phyloP scores from a whole-genome alignment of 495 filamentous ascomycete species.

The Cairneyella variabilis region DNA sequence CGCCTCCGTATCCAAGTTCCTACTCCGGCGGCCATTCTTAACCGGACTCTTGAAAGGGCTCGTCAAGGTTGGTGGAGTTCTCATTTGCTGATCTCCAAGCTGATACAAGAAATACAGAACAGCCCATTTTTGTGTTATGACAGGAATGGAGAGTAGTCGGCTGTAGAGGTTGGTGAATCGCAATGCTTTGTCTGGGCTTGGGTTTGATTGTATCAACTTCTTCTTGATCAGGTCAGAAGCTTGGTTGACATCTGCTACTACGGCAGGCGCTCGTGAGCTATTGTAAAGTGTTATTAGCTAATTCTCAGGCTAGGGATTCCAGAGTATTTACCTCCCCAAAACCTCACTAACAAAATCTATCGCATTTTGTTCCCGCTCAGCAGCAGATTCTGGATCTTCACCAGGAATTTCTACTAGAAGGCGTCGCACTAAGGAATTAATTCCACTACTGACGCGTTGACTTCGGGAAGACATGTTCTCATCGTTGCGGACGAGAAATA shows the following conservation, averaged over 20 bases:
- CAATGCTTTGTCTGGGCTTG: slow-evolving; percentile 78
- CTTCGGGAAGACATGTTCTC: slow-evolving; percentile 40
- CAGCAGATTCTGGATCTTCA: slow-evolving; percentile 43
- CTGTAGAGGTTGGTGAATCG: slow-evolving; percentile 87
- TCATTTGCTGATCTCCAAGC: slow-evolving; percentile 55
- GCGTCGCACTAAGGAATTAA: slow-evolving; percentile 54
- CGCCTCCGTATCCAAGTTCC: slow-evolving; percentile 7
- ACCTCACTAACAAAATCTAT: slow-evolving; percentile 46
- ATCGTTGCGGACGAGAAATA: slow-evolving; percentile 27
- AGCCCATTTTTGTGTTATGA: slow-evolving; percentile 93
- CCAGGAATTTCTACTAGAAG: slow-evolving; percentile 45
- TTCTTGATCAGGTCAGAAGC: slow-evolving; percentile 87
- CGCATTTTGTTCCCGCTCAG: slow-evolving; percentile 47
- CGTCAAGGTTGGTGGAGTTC: slow-evolving; percentile 16
- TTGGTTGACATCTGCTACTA: slow-evolving; percentile 64
- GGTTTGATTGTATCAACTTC: slow-evolving; percentile 69
- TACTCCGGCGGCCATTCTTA: slow-evolving; percentile 7
- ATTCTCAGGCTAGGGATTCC: neutral
- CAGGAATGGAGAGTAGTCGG: slow-evolving; percentile 79
- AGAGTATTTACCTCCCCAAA: slow-evolving; percentile 40
- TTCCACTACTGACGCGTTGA: slow-evolving; percentile 46
- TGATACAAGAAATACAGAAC: slow-evolving; percentile 88
- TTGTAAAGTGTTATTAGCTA: slow-evolving; percentile 11
- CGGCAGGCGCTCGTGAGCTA: slow-evolving; percentile 27
- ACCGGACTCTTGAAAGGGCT: slow-evolving; percentile 28